phyloP scores from a whole-genome alignment of 176 grass and related monocot genomes.

The Aegilops bicornis region DNA sequence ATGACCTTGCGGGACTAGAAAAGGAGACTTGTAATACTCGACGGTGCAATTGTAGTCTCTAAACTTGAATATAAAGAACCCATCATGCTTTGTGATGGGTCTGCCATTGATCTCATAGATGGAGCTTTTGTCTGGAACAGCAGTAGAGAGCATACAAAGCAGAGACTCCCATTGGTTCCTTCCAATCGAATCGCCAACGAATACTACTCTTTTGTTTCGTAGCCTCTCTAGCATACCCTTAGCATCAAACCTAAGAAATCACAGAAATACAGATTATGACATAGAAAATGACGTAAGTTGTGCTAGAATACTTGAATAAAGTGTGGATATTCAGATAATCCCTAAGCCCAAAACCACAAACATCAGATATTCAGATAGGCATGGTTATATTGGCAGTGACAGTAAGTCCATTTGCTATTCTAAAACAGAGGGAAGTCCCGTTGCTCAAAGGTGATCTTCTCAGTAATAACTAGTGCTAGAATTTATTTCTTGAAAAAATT shows the following conservation, averaged over 20 bases:
- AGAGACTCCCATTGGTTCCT: constrained; percentile 98
- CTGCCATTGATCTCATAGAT: constrained; percentile 86
- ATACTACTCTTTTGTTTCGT: constrained; percentile 63
- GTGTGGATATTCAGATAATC: background rate
- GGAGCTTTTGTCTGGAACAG: constrained; percentile 56
- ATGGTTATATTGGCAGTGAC: background rate
- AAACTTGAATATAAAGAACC: constrained; percentile 86
- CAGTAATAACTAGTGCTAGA: background rate
- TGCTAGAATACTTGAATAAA: background rate
- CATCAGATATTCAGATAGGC: background rate
- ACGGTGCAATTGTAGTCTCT: constrained; percentile 85
- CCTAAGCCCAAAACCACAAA: no score
- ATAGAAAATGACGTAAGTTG: background rate
- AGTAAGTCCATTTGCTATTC: no score
- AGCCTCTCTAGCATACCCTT: constrained; percentile 63
- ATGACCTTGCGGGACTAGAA: constrained; percentile 69
- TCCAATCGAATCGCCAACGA: constrained; percentile 90
- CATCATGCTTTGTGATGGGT: constrained; percentile 89
- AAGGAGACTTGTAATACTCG: constrained; percentile 86
- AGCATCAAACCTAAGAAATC: constrained; percentile 60
- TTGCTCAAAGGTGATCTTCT: no score
- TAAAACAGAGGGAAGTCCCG: no score
- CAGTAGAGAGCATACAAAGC: constrained; percentile 75
- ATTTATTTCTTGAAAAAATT: background rate
- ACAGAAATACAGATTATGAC: background rate